A percentile compares a stretch with the other conserved stretches of the same genome.
Conservation (phyloP, 2,329 filamentous ascomycete genomes). For the Cladophialophora psammophila region DNA sequence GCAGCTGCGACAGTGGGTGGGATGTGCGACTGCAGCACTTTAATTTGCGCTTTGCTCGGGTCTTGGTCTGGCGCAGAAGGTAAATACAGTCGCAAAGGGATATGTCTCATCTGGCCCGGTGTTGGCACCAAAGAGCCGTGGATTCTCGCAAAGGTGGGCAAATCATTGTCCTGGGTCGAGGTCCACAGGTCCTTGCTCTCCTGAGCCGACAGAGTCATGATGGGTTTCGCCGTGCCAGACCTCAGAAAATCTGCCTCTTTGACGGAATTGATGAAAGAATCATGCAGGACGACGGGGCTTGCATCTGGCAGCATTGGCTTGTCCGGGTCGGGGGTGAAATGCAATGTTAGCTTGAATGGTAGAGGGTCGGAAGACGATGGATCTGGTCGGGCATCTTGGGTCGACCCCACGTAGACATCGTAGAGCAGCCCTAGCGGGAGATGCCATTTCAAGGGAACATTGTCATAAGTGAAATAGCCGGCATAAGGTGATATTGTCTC, state of each 20-base stretch:
- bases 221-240: conserved; percentile 85
- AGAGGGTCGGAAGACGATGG: conserved; percentile 56
- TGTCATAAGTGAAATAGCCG: conserved; percentile 72
- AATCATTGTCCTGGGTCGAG: conserved; percentile 76
- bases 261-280: conserved; percentile 73
- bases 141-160: conserved; percentile 73
- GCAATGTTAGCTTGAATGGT: conserved; percentile 70
- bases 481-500: conserved; percentile 55
- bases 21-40: conserved; percentile 78
- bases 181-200: conserved; percentile 85
- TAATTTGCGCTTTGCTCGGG: conserved; percentile 62
- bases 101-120: conserved; percentile 75
- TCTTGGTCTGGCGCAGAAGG: conserved; percentile 65
- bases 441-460: conserved; percentile 75
- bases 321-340: conserved; percentile 52
- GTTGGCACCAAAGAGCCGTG: conserved; percentile 76
- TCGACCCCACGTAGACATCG: conserved; percentile 65
- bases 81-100: conserved; percentile 90
- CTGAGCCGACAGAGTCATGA: conserved; percentile 86
- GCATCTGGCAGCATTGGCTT: conserved; percentile 67
- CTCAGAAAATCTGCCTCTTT: conserved; percentile 87
- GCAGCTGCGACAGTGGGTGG: conserved; percentile 53
- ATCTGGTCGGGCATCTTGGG: conserved; percentile 44
- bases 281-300: conserved; percentile 68
- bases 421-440: conserved; percentile 73